These are phyloP conservation scores for Euphorbia celastroides DNA, from an alignment of 441 rosid species.

Conservation along the genomic window DNA sequence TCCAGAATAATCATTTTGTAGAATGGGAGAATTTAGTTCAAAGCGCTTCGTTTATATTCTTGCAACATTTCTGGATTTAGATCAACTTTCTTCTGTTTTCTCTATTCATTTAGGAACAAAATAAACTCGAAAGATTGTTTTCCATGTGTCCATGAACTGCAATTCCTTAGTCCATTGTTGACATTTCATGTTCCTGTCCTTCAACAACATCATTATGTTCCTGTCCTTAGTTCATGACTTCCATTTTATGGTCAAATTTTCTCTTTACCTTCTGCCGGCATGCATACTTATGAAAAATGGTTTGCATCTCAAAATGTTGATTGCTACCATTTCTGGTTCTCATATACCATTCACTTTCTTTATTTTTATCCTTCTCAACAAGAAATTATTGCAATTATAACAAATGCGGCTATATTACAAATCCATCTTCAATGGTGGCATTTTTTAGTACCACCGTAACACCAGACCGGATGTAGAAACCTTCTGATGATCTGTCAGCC, in stretches of 20 bases:
- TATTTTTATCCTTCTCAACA: constrained; percentile 10
- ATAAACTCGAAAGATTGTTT: neutral
- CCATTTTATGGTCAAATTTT: neutral
- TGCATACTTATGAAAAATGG: neutral
- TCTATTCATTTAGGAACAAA: neutral
- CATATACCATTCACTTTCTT: constrained; percentile 2
- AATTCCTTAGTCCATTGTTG: neutral
- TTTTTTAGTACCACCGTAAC: constrained; percentile 62
- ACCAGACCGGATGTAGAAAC: constrained; percentile 84
- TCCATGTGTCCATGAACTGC: neutral
- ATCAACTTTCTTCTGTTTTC: neutral
- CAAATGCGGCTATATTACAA: constrained; percentile 23
- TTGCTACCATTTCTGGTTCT: neutral
- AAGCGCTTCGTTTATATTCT: neutral
- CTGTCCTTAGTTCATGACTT: neutral
- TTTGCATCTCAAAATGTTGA: neutral
- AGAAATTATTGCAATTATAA: constrained; percentile 16
- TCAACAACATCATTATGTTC: neutral
- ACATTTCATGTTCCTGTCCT: neutral
- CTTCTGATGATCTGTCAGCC: constrained; percentile 79
- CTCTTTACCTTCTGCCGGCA: neutral
- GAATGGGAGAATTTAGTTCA: neutral
- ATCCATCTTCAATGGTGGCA: constrained; percentile 57
- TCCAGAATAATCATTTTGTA: neutral
- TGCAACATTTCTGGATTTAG: neutral